These are phyloP conservation scores for Eimeria mitis DNA, from an alignment of 169 alveolate species.

Conservation along the genomic window DNA sequence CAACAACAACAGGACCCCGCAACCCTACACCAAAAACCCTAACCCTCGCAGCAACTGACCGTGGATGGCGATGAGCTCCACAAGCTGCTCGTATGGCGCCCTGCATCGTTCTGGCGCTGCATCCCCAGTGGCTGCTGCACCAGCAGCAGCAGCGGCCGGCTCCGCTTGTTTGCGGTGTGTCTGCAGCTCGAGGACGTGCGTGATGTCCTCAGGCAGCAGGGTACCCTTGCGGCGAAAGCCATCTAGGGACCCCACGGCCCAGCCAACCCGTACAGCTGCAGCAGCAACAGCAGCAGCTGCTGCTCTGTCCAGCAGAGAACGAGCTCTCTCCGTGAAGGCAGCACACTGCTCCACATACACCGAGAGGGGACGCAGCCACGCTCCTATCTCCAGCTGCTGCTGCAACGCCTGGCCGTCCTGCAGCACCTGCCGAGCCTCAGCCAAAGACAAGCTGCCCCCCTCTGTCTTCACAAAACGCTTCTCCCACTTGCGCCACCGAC, in stretches of 20 bases:
- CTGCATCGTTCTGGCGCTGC: conserved; percentile 73
- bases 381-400: conserved; percentile 61
- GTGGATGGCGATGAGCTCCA: conserved; percentile 52
- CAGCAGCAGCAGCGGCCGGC: background rate
- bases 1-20: background rate
- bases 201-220: conserved; percentile 72
- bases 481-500: conserved; percentile 83
- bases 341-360: conserved; percentile 66
- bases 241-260: conserved; percentile 81
- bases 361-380: conserved; percentile 62
- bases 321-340: conserved; percentile 52
- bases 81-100: conserved; percentile 68
- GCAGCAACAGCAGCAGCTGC: conserved; percentile 80
- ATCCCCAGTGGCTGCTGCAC: conserved; percentile 27
- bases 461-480: conserved; percentile 77
- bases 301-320: conserved; percentile 76
- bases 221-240: conserved; percentile 80
- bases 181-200: conserved; percentile 76
- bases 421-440: conserved; percentile 78
- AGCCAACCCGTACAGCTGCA: conserved; percentile 73
- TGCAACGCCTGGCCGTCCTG: conserved; percentile 81
- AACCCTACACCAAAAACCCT: too few relatives aligned
- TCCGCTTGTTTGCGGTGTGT: conserved; percentile 44
- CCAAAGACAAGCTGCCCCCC: conserved; percentile 67
- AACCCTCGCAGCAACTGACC: conserved; percentile 25